Conservation (phyloP, 768 basidiomycete species). For the Suillus alpinus region DNA sequence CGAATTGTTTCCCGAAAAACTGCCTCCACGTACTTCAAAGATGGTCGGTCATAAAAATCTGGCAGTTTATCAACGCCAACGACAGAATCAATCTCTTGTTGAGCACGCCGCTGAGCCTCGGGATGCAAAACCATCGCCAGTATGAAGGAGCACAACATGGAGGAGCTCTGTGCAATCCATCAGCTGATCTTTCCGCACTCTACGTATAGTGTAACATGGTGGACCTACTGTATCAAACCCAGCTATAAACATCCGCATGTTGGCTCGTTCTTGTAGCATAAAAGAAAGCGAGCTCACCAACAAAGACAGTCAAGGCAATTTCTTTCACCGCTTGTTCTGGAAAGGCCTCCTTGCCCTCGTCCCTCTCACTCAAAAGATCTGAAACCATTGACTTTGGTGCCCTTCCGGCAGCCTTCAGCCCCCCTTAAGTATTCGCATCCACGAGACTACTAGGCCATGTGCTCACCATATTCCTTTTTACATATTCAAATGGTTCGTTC, state of each 20-base stretch:
- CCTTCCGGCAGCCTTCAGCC: conserved; percentile 20
- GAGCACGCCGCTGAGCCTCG: conserved; percentile 27
- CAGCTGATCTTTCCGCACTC: neutral
- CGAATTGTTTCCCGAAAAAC: conserved; percentile 30
- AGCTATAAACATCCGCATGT: conserved; percentile 11
- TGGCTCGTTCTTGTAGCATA: neutral
- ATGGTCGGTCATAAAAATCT: conserved; percentile 24
- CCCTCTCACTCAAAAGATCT: conserved; percentile 18
- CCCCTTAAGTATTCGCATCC: neutral
- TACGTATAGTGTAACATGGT: neutral
- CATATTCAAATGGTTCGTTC: conserved; percentile 28
- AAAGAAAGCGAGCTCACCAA: conserved; percentile 18
- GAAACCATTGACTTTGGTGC: conserved; percentile 29
- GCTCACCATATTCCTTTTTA: conserved; percentile 23
- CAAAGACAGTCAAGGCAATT: conserved; percentile 29
- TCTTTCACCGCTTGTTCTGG: conserved; percentile 23
- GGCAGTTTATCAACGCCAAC: conserved; percentile 15
- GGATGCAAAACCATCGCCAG: conserved; percentile 31
- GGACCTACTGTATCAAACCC: conserved; percentile 26
- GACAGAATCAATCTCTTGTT: conserved; percentile 27
- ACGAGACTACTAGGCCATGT: neutral
- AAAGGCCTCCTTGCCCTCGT: conserved; percentile 13
- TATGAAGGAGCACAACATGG: conserved; percentile 22
- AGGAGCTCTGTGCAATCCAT: conserved; percentile 15
- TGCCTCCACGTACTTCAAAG: conserved; percentile 28